These are phyloP conservation scores for Senna siamea DNA, from an alignment of 306 rosid genomes.

Conservation along the genomic window DNA sequence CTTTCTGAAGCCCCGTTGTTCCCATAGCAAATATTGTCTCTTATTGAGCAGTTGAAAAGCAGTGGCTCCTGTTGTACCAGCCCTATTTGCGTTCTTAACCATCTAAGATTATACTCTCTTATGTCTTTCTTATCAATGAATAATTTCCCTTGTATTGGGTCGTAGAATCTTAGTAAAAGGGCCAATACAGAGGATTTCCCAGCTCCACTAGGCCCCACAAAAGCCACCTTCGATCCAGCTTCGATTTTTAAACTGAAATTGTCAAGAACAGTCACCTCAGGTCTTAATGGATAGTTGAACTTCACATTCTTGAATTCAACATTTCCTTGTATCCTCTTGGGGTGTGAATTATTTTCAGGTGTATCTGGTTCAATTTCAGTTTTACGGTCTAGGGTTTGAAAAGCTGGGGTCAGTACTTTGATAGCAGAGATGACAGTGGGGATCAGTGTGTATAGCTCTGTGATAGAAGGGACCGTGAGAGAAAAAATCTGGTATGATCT, in stretches of 20 bases:
- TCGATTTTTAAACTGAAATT: slow-evolving; percentile 72
- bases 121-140: slow-evolving; percentile 71
- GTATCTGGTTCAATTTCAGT: slow-evolving; percentile 72
- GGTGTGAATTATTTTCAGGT: slow-evolving; percentile 49
- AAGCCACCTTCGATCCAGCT: slow-evolving; percentile 73
- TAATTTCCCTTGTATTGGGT: slow-evolving; percentile 65
- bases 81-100: slow-evolving; percentile 79
- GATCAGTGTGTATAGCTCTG: slow-evolving; percentile 83
- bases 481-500: slow-evolving; percentile 91
- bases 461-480: slow-evolving; percentile 92
- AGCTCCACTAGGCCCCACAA: slow-evolving; percentile 88
- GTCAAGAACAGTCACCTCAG: slow-evolving; percentile 61
- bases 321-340: slow-evolving; percentile 57
- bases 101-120: slow-evolving; percentile 71
- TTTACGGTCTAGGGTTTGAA: slow-evolving; percentile 74
- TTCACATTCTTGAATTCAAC: slow-evolving; percentile 63
- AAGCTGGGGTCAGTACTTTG: slow-evolving; percentile 75
- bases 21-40: slow-evolving; percentile 79
- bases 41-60: slow-evolving; percentile 76
- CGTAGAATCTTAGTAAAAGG: slow-evolving; percentile 78
- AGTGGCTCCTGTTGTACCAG: slow-evolving; percentile 90
- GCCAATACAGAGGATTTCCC: slow-evolving; percentile 83
- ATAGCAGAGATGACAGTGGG: slow-evolving; percentile 86
- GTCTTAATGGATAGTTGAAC: slow-evolving; percentile 78
- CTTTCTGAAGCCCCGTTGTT: slow-evolving; percentile 65